Evolutionary conservation across 208 protist species (phyloP).

Genomic region (Wallacemonas sp.): DNA sequence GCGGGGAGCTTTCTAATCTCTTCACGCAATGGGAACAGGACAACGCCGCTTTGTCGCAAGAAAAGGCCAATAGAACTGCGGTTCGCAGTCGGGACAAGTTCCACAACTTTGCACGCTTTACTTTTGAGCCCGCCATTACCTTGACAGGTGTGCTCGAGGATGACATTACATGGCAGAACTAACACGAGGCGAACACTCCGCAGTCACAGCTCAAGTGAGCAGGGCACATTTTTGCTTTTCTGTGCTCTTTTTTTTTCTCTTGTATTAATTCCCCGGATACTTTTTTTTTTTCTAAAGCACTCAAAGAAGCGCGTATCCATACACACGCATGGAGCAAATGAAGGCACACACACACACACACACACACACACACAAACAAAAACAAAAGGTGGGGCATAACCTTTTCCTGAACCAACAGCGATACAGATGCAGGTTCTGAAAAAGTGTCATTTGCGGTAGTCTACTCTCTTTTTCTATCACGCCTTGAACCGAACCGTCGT

Average conservation of each 20-base stretch:
- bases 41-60: slow-evolving; percentile 42
- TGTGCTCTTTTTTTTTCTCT: too few species aligned
- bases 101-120: slow-evolving; percentile 69
- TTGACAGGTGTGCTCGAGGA: not conserved
- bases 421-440: too few species aligned
- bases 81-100: slow-evolving; percentile 83
- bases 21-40: slow-evolving; percentile 56
- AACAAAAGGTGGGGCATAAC: too few species aligned
- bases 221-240: too few species aligned
- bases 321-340: too few species aligned
- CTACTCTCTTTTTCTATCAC: too few species aligned
- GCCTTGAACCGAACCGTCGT: too few species aligned
- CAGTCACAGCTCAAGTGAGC: too few species aligned
- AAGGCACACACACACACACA: slow-evolving; percentile 8
- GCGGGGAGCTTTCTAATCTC: slow-evolving; percentile 50
- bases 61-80: slow-evolving; percentile 15
- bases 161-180: not conserved
- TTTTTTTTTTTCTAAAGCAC: too few species aligned
- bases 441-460: too few species aligned
- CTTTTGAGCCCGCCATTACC: not conserved
- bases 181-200: not conserved
- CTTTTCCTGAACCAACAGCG: too few species aligned
- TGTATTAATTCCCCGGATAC: slow-evolving; percentile 1
- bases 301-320: too few species aligned
- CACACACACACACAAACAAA: not conserved